Evolutionary conservation across 2,329 filamentous ascomycete species (phyloP).

Genomic region (Penicillium sp.): DNA sequence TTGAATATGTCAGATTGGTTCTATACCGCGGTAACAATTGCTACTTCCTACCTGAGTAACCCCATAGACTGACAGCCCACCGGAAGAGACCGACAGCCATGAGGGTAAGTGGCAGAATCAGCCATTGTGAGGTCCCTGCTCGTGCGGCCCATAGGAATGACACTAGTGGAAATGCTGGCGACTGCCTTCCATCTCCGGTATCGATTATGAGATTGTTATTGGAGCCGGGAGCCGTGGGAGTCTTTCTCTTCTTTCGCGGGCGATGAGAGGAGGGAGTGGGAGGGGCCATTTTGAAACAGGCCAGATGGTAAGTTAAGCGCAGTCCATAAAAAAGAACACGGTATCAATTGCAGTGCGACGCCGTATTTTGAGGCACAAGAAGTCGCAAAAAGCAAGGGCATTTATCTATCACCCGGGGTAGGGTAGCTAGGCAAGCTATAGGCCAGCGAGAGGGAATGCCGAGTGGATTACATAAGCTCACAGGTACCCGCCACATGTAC

Average conservation of each 20-base stretch:
- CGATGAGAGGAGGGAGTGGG: constrained; percentile 39
- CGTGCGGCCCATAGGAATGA: constrained; percentile 94
- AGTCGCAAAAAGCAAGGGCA: neutral
- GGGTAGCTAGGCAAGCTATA: neutral
- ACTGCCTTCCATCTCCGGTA: constrained; percentile 45
- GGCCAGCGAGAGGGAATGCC: neutral
- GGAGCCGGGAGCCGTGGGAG: constrained; percentile 34
- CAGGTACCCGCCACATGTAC: neutral
- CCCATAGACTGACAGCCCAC: constrained; percentile 91
- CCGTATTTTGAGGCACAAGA: neutral
- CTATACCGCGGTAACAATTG: neutral
- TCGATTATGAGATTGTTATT: constrained; percentile 48
- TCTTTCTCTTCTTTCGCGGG: constrained; percentile 49
- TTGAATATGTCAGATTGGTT: constrained; percentile 35
- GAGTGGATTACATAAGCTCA: neutral
- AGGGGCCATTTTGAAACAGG: constrained; percentile 28
- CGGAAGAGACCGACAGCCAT: constrained; percentile 90
- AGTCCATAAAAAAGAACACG: constrained; percentile 10
- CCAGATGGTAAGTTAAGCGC: constrained; percentile 10
- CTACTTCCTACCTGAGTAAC: constrained; percentile 73
- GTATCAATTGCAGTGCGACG: neutral
- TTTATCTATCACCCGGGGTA: neutral
- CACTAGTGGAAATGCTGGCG: constrained; percentile 82
- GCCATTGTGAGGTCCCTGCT: constrained; percentile 82
- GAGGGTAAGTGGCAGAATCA: constrained; percentile 80